Base-by-base conservation (phyloP, 2,329 filamentous ascomycete species). In the Grosmannia huntii region DNA sequence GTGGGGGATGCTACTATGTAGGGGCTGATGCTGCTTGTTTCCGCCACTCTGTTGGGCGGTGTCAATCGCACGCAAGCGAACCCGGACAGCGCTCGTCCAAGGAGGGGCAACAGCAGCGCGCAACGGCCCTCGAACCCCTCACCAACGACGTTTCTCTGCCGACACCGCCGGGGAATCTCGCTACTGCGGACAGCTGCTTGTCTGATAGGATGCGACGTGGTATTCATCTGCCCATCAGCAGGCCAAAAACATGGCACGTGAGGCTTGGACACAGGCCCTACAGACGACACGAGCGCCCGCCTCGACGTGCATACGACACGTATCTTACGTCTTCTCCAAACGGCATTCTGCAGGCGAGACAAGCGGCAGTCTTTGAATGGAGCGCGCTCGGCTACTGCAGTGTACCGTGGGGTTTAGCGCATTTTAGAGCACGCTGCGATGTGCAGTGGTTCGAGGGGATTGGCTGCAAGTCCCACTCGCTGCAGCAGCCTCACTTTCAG, bases 391-490 rank as follows among this genome's bases (percentile, higher is more conserved):
- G 46, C 48, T 51, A 38, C 48, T 50, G 44, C 55, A 38, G 28
- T 50, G 28, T 16, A n/a, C 27, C 44, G 44, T 55, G 28, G 52
- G 57, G 50, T 50, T 28, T 58, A 25, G 59, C 50, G 60, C 60
- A 62, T 25, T 59, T 62, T 50, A 48, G 50, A 61, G 51, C 59
- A 61, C 61, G 60, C 57, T 55, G 50, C 31, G 19, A 4, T 25
- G 10, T n/a, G 38, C 19, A 33, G 54, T 36, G 23, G 16, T 41
- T n/a, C 41, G 6, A 23, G 28, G 21, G 54, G 54, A 48, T 48
- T 56, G 54, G 54, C 10, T 31, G 23, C 10, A 21, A 54, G 19
- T 12, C 14, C 21, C 11, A 16, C 23, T 23, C 27, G 31, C 25
- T 27, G 19, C 44, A 33, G 49, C 53, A 59, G 59, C 59, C 59